A percentile compares a stretch with the other conserved stretches of the same genome.
Conservation (phyloP, 495 filamentous ascomycete species). For the Penicillium manginii region DNA sequence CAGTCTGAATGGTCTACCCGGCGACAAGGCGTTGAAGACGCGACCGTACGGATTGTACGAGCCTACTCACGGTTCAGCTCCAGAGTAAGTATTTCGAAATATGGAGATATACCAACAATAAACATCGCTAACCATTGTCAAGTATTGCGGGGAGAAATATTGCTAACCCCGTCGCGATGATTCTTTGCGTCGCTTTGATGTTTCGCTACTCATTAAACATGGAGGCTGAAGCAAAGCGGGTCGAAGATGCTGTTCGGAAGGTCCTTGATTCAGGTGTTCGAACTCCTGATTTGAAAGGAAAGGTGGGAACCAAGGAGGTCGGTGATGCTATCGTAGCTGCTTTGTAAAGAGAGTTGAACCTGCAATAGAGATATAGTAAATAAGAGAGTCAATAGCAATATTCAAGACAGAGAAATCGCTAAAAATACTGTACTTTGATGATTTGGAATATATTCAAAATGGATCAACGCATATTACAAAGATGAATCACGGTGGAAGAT, state of each 20-base stretch:
- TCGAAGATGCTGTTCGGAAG: conserved; percentile 80
- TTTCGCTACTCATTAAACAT: conserved; percentile 84
- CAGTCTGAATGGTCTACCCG: conserved; percentile 52
- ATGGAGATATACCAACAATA: not conserved
- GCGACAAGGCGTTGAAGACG: conserved; percentile 31
- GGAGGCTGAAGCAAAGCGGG: conserved; percentile 67
- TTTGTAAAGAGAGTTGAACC: conserved; percentile 43
- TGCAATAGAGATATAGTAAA: too few relatives aligned
- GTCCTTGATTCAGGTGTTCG: conserved; percentile 75
- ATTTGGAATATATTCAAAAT: not conserved
- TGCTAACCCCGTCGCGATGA: conserved; percentile 75
- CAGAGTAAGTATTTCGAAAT: conserved; percentile 33
- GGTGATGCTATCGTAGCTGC: conserved; percentile 80
- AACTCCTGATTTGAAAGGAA: conserved; percentile 82
- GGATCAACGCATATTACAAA: not conserved
- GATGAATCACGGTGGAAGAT: not conserved
- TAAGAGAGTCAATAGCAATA: too few relatives aligned
- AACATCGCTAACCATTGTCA: not conserved
- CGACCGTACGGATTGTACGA: conserved; percentile 45
- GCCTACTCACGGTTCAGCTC: conserved; percentile 48
- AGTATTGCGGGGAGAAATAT: conserved; percentile 44
- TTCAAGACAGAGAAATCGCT: too few relatives aligned
- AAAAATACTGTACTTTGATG: too few relatives aligned
- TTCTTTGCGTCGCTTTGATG: conserved; percentile 90
- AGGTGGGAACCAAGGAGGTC: conserved; percentile 70